Conservation (phyloP, 306 rosid genomes). For the Luffa aegyptiaca region DNA sequence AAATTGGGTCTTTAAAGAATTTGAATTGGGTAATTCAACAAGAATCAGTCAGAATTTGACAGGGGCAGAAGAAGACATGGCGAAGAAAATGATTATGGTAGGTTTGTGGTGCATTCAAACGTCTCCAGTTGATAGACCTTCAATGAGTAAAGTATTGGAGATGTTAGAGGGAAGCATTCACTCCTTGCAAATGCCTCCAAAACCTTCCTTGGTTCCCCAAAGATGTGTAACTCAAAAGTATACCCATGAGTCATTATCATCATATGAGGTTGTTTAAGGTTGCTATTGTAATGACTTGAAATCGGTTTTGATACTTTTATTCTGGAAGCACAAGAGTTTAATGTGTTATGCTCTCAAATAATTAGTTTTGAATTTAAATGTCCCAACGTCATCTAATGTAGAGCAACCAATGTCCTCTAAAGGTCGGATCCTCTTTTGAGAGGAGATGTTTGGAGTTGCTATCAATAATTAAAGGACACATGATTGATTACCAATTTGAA, state of each 20-base stretch:
- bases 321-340: too few species aligned
- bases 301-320: too few species aligned
- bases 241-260: background rate
- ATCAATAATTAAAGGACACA: too few species aligned
- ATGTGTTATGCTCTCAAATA: too few species aligned
- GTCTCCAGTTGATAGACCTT: background rate
- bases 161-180: conserved; percentile 1
- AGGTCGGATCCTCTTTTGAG: too few species aligned
- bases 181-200: background rate
- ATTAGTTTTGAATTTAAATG: too few species aligned
- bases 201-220: background rate
- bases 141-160: background rate
- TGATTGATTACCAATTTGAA: too few species aligned
- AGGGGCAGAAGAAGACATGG: background rate
- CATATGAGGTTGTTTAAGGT: background rate
- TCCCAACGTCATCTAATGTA: too few species aligned
- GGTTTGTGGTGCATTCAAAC: conserved; percentile 2
- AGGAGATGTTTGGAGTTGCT: too few species aligned
- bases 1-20: background rate
- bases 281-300: background rate
- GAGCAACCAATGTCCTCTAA: too few species aligned
- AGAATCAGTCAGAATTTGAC: background rate
- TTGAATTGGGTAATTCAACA: background rate
- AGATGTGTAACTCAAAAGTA: background rate
- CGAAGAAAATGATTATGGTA: background rate